Evolutionary conservation across 495 filamentous ascomycete genomes (phyloP).

Genomic region (Penicillium fimorum): DNA sequence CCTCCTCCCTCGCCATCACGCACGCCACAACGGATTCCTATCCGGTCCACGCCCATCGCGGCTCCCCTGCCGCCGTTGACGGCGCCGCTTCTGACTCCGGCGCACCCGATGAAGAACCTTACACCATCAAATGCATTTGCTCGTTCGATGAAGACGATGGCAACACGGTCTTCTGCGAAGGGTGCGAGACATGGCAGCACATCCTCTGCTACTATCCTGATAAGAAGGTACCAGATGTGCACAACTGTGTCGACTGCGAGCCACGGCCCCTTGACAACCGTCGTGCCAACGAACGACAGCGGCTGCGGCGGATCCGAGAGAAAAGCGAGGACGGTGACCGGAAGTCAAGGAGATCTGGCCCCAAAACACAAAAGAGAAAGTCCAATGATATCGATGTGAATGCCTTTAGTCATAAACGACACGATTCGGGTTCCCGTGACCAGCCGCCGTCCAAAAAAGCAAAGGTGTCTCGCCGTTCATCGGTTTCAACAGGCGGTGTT

Average conservation of each 20-base stretch:
- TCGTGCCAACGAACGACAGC: conserved; percentile 67
- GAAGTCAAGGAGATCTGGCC: conserved; percentile 63
- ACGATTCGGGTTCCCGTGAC: conserved; percentile 54
- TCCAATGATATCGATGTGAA: conserved; percentile 48
- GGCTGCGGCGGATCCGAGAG: conserved; percentile 60
- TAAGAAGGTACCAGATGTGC: conserved; percentile 71
- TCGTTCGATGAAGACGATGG: conserved; percentile 91
- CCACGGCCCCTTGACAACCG: conserved; percentile 69
- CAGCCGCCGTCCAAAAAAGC: conserved; percentile 65
- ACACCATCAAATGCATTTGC: conserved; percentile 98
- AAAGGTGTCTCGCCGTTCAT: conserved; percentile 72
- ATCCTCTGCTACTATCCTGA: conserved; percentile 90
- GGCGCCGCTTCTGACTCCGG: conserved; percentile 55
- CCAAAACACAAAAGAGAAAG: conserved; percentile 78
- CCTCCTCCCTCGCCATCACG: conserved; percentile 59
- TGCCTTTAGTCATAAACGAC: conserved; percentile 40
- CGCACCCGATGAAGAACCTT: conserved; percentile 72
- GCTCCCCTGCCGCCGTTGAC: conserved; percentile 50
- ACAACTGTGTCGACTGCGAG: conserved; percentile 84
- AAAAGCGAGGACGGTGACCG: conserved; percentile 58
- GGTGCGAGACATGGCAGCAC: conserved; percentile 97
- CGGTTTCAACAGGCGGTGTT: conserved; percentile 64
- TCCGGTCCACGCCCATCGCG: conserved; percentile 57
- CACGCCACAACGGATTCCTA: conserved; percentile 62
- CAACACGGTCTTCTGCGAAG: conserved; percentile 93